Conservation (phyloP, 208 protist species). For the Trypanosoma conorhini region DNA sequence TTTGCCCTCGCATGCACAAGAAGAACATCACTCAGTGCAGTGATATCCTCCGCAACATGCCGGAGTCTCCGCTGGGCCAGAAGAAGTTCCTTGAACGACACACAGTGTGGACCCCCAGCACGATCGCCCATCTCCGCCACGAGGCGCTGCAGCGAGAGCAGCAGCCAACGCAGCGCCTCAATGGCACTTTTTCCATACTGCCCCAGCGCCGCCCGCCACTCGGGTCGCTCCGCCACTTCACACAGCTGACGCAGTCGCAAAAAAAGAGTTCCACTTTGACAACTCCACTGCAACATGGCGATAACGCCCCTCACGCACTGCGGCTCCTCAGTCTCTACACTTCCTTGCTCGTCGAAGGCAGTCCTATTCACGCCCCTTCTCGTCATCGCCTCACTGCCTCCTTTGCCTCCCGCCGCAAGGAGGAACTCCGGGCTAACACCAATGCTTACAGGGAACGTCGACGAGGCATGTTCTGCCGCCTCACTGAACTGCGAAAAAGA, state of each 20-base stretch:
- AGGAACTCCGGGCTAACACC: conserved; percentile 22
- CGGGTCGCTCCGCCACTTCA: conserved; percentile 34
- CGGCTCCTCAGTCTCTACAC: neutral
- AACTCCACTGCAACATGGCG: conserved; percentile 67
- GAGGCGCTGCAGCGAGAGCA: conserved; percentile 48
- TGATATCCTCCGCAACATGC: conserved; percentile 39
- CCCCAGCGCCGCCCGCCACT: conserved; percentile 53
- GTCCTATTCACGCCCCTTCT: neutral
- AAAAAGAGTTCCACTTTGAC: conserved; percentile 67
- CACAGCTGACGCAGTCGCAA: conserved; percentile 61
- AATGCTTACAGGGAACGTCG: conserved; percentile 6
- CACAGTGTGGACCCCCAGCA: conserved; percentile 42
- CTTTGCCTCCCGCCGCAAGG: neutral
- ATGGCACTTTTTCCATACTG: conserved; percentile 75
- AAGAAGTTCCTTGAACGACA: conserved; percentile 62
- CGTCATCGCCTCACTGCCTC: neutral
- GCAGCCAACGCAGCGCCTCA: conserved; percentile 39
- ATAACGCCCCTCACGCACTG: conserved; percentile 32
- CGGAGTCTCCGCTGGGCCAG: conserved; percentile 49
- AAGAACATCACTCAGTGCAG: conserved; percentile 58
- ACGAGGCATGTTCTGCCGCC: neutral
- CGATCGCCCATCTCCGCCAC: conserved; percentile 49
- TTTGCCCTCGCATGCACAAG: conserved; percentile 21
- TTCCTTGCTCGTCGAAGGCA: neutral
- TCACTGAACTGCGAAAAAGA: neutral